Base-by-base conservation (phyloP, 768 basidiomycete genomes). In the Leccinum pellstonianum region DNA sequence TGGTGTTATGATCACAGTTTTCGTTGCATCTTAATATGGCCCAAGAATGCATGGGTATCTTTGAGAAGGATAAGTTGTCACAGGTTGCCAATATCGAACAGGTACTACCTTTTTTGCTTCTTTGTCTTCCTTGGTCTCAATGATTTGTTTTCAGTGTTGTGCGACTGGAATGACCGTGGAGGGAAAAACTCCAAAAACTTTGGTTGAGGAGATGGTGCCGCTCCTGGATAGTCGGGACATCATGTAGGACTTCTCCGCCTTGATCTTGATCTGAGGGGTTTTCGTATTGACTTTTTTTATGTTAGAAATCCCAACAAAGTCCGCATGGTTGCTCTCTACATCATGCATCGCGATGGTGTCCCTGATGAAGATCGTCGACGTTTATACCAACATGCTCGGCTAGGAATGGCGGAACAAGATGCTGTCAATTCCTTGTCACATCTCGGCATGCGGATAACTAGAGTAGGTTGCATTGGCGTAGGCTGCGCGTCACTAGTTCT, bases 121-220 rank as follows among this genome's bases (percentile, higher is more conserved):
- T 57, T 27, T 50, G 17, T 57, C 27, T 12, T 29, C n/a, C 37
- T 17, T 12, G 14, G 11, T 55, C 56, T 62, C 12, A 54, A 11
- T 58, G 33, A 48, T n/a, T 49, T 27, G 52, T 19, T 23, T 19
- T 15, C 65, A 98, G 93, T 90, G 88, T 73, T 98, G 95, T 66
- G 91, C 97, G 1, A 99, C 97, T 4, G 96, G 96, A 14, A 67
- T 90, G 37, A 98, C 91, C 6, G 79, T 90, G 0, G 93, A 98
- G 66, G 95, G 95, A 1, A 98, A 97, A 77, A 80, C 86, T n/a
- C 97, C 97, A 2, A 98, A 97, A 72, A 85, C 84, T 0, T 77
- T 99, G 3, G 95, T 99, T 2, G 97, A 98, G 71, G 95, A 99
- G 72, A 98, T 99, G 97, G 95, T 99, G 0, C 96, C 97, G 0